Percentiles rank a stretch among this genome's conserved stretches.
phyloP scores from a whole-genome alignment of 306 rosid genomes.

The Vigna hirtella region DNA sequence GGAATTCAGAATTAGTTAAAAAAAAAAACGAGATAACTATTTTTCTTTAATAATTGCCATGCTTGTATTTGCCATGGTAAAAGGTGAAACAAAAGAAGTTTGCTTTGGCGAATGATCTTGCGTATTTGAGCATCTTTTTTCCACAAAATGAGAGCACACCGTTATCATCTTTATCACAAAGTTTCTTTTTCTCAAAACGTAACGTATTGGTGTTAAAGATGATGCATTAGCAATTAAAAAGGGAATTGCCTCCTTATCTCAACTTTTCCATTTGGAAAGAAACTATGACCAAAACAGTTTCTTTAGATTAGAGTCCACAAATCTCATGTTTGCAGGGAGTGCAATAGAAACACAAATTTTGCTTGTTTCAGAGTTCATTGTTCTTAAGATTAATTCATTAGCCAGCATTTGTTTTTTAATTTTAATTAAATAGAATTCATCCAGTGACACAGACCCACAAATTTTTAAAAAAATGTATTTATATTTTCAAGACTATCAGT shows the following conservation, averaged over 20 bases:
- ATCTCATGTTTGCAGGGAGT: not conserved
- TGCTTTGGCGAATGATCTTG: slow-evolving; percentile 5
- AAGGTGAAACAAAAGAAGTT: not conserved
- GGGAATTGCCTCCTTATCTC: slow-evolving; percentile 13
- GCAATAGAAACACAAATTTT: not conserved
- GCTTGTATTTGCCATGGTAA: not conserved
- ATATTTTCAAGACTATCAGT: too few species aligned
- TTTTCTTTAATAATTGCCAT: not conserved
- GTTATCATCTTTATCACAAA: not conserved
- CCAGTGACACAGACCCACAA: not conserved
- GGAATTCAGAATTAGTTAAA: not conserved
- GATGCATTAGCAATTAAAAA: not conserved
- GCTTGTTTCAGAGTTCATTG: not conserved
- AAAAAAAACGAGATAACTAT: not conserved
- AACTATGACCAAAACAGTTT: not conserved
- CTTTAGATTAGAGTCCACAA: not conserved
- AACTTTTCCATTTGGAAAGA: not conserved
- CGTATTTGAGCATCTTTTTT: not conserved
- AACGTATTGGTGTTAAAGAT: slow-evolving; percentile 24
- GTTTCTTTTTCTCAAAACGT: not conserved
- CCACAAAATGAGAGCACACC: slow-evolving; percentile 9
- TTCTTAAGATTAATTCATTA: not conserved
- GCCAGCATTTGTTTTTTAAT: not conserved
- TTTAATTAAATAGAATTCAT: not conserved
- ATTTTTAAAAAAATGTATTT: too few species aligned